Evolutionary conservation across 2,329 filamentous ascomycete genomes (phyloP), one percentile per base, ranked within the genome.

Genomic region (Aspergillus clavatus): DNA sequence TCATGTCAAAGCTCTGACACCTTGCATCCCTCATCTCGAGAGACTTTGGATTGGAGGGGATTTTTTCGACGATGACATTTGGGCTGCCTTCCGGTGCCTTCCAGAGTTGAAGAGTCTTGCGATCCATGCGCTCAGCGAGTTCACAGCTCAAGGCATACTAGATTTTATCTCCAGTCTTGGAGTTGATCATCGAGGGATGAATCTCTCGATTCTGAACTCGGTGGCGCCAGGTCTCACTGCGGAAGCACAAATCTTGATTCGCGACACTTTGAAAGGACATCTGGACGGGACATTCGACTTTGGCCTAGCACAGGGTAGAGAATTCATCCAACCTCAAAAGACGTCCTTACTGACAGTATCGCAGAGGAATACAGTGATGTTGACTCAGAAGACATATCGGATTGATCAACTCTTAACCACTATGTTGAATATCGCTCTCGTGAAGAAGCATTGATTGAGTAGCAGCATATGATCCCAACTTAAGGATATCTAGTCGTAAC

Each of bases 71-170:
- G 58, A 60, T 27, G 50, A 55, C 5, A 50, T 63, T 14, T 60
- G 53, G 51, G 36, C 39, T 11, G 52, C 52, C 6, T 59, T 68
- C 24, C 43, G 52, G n/a, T 38, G 52, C 16, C 48, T 67, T 3
- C 50, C 55, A n/a, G 56, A 57, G 12, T 54, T 69, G 21, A 53
- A 52, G 19, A 52, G 52, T 24, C 55, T 68, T 16, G 54, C 51
- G 6, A 55, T 68, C 23, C 59, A 62, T 41, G 64, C 60, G 18
- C 45, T 58, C 39, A 66, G 59, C n/a, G 53, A 61, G n/a, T 67
- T 68, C 45, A 60, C 54, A 16, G 50, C 54, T 3, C 47, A 58
- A 24, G 59, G 54, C 10, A 62, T 68, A 16, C 46, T 66, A 29
- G 54, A 61, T 21, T 68, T 66, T 40, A 55, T 66, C 28, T 35